These are phyloP conservation scores for Linnemannia elongata DNA, from an alignment of 192 early-diverging fungal species.

Conservation along the genomic window DNA sequence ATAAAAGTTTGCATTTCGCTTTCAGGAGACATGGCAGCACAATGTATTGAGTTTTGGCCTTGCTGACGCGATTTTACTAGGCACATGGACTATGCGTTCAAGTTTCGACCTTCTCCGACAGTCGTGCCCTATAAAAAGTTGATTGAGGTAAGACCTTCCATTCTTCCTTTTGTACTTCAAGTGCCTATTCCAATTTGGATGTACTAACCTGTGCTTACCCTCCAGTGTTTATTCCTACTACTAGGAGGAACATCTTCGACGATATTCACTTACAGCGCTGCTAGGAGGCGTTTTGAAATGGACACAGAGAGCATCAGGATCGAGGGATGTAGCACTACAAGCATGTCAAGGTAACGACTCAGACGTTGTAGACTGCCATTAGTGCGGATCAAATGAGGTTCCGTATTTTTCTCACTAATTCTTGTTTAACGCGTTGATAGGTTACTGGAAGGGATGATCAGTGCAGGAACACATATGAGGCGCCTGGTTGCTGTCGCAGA, in stretches of 20 bases:
- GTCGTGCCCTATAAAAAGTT: slow-evolving; percentile 12
- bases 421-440: slow-evolving; percentile 3
- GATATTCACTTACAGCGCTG: slow-evolving; percentile 25
- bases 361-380: neutral
- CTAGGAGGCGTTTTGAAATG: slow-evolving; percentile 21
- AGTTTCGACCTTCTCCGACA: slow-evolving; percentile 12
- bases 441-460: slow-evolving; percentile 36
- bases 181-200: neutral
- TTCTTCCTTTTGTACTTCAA: neutral
- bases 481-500: slow-evolving; percentile 45
- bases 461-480: slow-evolving; percentile 41
- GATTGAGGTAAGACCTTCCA: slow-evolving; percentile 1
- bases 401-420: neutral
- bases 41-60: neutral
- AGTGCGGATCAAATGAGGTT: neutral
- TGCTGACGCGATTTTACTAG: neutral
- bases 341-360: slow-evolving; percentile 18
- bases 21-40: neutral
- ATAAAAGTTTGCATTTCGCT: too few species aligned
- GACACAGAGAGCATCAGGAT: slow-evolving; percentile 17
- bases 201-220: neutral
- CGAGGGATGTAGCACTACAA: slow-evolving; percentile 37
- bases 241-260: slow-evolving; percentile 34
- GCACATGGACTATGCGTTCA: slow-evolving; percentile 34
- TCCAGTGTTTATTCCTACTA: slow-evolving; percentile 26